Evolutionary conservation across 139 green algal genomes (phyloP), one percentile per base, ranked within the genome.

Genomic region (Bryopsis sp.): DNA sequence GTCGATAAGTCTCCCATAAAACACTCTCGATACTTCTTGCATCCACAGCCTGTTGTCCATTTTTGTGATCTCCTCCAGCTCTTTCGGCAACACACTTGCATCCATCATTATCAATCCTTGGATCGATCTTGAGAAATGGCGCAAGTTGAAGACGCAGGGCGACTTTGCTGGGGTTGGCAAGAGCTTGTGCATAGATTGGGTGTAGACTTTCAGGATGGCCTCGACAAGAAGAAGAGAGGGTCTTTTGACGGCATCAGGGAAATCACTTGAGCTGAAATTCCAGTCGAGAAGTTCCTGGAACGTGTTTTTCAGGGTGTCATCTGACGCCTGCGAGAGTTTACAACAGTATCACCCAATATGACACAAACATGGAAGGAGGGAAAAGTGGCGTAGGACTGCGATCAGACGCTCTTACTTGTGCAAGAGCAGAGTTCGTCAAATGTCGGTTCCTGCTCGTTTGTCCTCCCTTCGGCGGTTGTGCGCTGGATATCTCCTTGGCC

Each of bases 91-190:
- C 4, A 34, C 35, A 4, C 57, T 61, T 4, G 38, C 43, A 2
- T 59, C 66, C 19, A 78, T 47, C 72, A 78, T 78, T 61, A 72
- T 78, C 7, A 78, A 58, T 58, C 72, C 72, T 61, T 77, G 85
- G 22, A 92, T 72, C 32, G 90, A 84, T 2, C 84, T 72, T 24
- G 84, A 81, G 75, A 90, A 89, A 79, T 92, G 84, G 2, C 86
- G 72, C 71, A 90, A 75, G 78, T 92, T 92, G 82, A 92, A 92
- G 19, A 86, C 81, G 76, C 90, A 92, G 77, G 90, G 86, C 48
- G 73, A 84, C 73, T 92, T 92, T 26, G 74, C 79, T 29, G 86
- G 86, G 15, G 86, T 92, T 7, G 86, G 86, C 48, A 90, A 81
- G 50, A 92, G 83, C 72, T 84, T 82, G 11, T 70, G 50, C 47